These are phyloP conservation scores for Chytridium lagenaria DNA, from an alignment of 371 early-diverging fungal genomes.

Conservation along the genomic window DNA sequence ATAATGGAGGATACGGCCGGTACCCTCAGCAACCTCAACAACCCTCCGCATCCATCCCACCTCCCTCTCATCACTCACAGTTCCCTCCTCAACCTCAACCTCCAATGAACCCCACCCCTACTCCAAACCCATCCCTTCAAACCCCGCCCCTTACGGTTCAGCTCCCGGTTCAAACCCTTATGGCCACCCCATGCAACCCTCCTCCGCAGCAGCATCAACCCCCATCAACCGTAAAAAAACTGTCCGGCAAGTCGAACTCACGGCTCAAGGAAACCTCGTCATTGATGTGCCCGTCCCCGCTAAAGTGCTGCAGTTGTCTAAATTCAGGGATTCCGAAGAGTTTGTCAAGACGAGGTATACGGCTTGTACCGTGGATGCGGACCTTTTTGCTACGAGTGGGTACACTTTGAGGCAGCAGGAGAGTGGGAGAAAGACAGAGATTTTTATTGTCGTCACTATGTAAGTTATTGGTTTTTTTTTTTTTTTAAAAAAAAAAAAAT, in stretches of 20 bases:
- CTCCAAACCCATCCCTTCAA: too few relatives aligned
- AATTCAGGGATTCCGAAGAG: conserved; percentile 23
- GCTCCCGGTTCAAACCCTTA: background rate
- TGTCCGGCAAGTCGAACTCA: conserved; percentile 43
- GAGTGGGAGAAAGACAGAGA: conserved; percentile 78
- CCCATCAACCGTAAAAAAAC: background rate
- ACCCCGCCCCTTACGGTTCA: too few relatives aligned
- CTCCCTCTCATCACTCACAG: too few relatives aligned
- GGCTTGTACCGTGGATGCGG: conserved; percentile 43
- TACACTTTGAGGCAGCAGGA: conserved; percentile 80
- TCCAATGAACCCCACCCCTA: background rate
- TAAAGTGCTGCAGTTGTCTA: conserved; percentile 38
- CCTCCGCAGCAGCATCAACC: background rate
- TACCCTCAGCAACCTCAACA: background rate
- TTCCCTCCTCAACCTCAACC: background rate
- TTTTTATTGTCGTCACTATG: conserved; percentile 69
- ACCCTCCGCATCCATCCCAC: background rate
- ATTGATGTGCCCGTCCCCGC: conserved; percentile 53
- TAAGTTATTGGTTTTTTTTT: too few relatives aligned
- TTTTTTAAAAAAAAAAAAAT: too few relatives aligned
- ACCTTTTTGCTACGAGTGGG: conserved; percentile 33
- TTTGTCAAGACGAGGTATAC: conserved; percentile 35
- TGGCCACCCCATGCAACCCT: background rate
- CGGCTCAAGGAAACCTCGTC: conserved; percentile 52
- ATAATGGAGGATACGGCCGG: too few relatives aligned